Evolutionary conservation across 2,329 filamentous ascomycete species (phyloP), one percentile per base, ranked within the genome.

Genomic region (Penicillium sp.): DNA sequence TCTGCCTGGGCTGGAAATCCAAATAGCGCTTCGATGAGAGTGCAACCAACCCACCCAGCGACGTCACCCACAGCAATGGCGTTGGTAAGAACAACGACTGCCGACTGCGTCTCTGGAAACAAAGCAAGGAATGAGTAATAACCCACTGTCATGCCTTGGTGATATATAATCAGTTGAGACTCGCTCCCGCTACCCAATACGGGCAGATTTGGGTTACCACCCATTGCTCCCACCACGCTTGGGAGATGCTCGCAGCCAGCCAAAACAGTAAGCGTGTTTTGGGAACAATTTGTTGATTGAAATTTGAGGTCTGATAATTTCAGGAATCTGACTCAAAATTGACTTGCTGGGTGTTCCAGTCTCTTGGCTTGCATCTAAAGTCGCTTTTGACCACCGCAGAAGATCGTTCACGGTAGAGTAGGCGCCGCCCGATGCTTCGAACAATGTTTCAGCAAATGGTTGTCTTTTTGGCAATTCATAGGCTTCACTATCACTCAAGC

Each of bases 321-420:
- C 18, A 3, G 45, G 45, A 1, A 43, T 38, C 21, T 53, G 45
- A 36, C 38, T 53, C 44, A 53, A 36, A 10, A 43, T 32, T 31
- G 39, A 29, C 18, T 16, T 29, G 5, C 3, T 2, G 5, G 24
- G 13, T 34, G 9, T 22, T 11, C 5, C 16, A 1, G 21, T 38
- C 2, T 22, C 18, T 18, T 53, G 38, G 22, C 51, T 34, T 8
- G 51, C 51, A 43, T 21, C 29, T 21, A 53, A 22, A 27, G 39
- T 53, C 38, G 31, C 39, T 27, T 39, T 53, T 8, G 45, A 5
- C 51, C 45, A 53, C 42, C 14, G 5, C 18, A 53, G 39, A 38
- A 53, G 51, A 29, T 53, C 45, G 27, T 38, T 53, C n/a, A 53
- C 31, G 6, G 51, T 49, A 7, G 51, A 48, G 22, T 48, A 49